Percentiles rank a stretch among this genome's conserved stretches.
Conservation (phyloP, 129 eudicot genomes). For the Artemisia tridentata region DNA sequence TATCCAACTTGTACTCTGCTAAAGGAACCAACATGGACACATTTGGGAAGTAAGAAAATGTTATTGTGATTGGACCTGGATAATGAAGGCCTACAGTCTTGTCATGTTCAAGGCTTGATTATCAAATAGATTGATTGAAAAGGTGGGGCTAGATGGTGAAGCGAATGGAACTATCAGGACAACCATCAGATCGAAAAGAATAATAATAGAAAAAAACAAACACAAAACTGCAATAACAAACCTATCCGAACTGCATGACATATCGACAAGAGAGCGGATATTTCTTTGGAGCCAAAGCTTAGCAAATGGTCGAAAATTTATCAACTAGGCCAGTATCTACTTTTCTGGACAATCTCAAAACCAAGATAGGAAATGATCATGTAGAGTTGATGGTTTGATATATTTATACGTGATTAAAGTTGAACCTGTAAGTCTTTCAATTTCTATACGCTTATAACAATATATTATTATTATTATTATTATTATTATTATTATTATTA, state of each 20-base stretch:
- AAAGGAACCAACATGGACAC: slow-evolving; percentile 8
- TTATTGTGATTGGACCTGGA: slow-evolving; percentile 11
- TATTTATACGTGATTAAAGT: neutral
- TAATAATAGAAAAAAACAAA: no score
- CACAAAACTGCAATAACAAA: neutral
- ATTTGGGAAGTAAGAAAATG: neutral
- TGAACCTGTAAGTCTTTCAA: neutral
- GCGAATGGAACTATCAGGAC: neutral
- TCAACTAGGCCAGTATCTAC: no score
- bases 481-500: no score
- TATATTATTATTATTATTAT: neutral
- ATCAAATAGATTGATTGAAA: no score
- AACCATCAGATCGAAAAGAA: neutral
- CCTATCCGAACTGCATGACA: neutral
- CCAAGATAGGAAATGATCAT: no score
- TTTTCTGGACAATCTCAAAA: no score
- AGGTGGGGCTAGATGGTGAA: neutral
- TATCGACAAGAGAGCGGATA: no score
- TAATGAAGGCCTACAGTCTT: neutral
- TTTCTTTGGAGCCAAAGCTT: no score
- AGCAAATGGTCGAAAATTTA: no score
- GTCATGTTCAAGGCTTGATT: no score
- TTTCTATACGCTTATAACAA: neutral
- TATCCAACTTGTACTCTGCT: slow-evolving; percentile 18
- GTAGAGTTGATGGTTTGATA: neutral